Evolutionary conservation across 345 rosid genomes (phyloP).

Genomic region (Erodium maritimum): DNA sequence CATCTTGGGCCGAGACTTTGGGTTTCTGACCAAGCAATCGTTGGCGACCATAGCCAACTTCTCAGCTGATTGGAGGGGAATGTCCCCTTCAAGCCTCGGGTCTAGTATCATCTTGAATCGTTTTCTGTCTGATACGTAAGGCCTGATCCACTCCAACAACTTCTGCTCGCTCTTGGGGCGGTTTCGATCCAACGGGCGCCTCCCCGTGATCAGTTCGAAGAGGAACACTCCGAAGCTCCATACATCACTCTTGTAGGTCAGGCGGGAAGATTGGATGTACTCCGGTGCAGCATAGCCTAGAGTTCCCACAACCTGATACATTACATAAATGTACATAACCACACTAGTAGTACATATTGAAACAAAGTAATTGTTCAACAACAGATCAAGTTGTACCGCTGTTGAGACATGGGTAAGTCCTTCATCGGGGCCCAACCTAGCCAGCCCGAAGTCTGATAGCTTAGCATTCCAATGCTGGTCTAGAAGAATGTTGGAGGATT

Average conservation of each 20-base stretch:
- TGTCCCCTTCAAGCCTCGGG: conserved; percentile 54
- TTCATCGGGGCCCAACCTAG: conserved; percentile 81
- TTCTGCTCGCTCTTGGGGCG: conserved; percentile 75
- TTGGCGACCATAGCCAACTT: conserved; percentile 63
- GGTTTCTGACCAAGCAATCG: conserved; percentile 55
- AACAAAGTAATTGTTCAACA: background rate
- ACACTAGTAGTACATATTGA: too few relatives aligned
- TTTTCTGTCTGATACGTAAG: conserved; percentile 46
- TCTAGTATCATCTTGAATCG: conserved; percentile 52
- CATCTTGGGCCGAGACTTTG: conserved; percentile 82
- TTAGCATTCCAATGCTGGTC: conserved; percentile 91
- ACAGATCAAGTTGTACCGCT: too few relatives aligned
- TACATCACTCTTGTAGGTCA: conserved; percentile 73
- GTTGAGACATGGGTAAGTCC: conserved; percentile 92
- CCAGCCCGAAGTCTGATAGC: conserved; percentile 91
- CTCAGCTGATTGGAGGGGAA: conserved; percentile 33
- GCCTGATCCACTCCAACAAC: conserved; percentile 79
- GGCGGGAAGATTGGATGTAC: conserved; percentile 70
- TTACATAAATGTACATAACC: background rate
- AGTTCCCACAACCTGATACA: conserved; percentile 74
- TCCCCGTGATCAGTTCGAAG: conserved; percentile 80
- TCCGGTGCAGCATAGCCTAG: conserved; percentile 94
- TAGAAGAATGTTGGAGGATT: conserved; percentile 79
- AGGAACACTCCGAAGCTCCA: conserved; percentile 96
- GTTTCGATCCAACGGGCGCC: conserved; percentile 68